phyloP scores from a whole-genome alignment of 1,284 basidiomycete species.

The Hemileia vastatrix region DNA sequence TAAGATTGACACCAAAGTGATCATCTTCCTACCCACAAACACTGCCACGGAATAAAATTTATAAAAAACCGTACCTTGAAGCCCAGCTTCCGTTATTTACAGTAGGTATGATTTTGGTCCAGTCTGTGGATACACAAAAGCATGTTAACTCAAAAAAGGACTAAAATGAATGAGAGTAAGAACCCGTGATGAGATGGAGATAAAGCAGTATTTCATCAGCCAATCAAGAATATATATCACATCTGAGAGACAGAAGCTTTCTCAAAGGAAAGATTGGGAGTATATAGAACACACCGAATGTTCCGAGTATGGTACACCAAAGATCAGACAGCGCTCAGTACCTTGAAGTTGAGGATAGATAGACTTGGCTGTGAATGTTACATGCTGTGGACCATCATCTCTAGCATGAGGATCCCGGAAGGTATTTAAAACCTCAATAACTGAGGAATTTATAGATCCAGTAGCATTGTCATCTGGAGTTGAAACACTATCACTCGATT shows the following conservation, averaged over 20 bases:
- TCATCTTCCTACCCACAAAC: too few relatives aligned
- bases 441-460: neutral
- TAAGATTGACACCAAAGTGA: too few relatives aligned
- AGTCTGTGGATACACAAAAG: constrained; percentile 18
- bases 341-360: neutral
- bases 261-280: neutral
- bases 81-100: constrained; percentile 13
- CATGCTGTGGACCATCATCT: neutral
- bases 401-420: neutral
- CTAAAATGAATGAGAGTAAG: neutral
- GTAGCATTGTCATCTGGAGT: too few relatives aligned
- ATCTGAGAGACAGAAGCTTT: neutral
- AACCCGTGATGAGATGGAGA: neutral
- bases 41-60: too few relatives aligned
- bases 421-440: neutral
- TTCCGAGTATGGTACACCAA: constrained; percentile 21
- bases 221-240: neutral
- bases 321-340: constrained; percentile 1
- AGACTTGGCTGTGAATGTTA: neutral
- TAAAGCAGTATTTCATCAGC: neutral
- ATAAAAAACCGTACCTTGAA: constrained; percentile 10
- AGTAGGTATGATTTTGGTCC: constrained; percentile 18
- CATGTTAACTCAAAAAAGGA: constrained; percentile 22
- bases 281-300: constrained; percentile 7
- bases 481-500: too few relatives aligned